Percentiles rank a stretch among this genome's conserved stretches.
Conservation (phyloP, 805 yeast genomes). For the Yarrowia deformans region DNA sequence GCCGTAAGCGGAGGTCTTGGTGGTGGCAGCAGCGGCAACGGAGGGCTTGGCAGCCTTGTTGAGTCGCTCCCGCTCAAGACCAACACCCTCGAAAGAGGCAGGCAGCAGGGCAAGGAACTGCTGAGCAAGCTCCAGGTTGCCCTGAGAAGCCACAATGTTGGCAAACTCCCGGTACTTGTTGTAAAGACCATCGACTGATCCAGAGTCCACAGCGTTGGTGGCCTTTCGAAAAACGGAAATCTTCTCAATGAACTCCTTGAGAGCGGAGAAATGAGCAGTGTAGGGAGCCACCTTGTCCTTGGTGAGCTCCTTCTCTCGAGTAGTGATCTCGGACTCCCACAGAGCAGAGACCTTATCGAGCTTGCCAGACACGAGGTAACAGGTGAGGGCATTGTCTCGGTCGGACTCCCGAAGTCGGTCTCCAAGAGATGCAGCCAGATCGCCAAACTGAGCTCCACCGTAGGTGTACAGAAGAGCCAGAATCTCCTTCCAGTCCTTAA, state of each 20-base stretch:
- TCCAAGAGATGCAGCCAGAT: constrained; percentile 71
- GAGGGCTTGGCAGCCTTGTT: constrained; percentile 63
- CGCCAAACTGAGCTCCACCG: constrained; percentile 55
- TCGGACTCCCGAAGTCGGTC: constrained; percentile 67
- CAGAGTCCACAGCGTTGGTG: constrained; percentile 44
- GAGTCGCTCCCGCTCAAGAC: constrained; percentile 83
- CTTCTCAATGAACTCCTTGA: constrained; percentile 84
- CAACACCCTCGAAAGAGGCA: constrained; percentile 72
- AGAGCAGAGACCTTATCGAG: constrained; percentile 77
- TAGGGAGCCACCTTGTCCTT: constrained; percentile 62
- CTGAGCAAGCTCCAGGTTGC: constrained; percentile 82
- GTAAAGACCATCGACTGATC: constrained; percentile 52
- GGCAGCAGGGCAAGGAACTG: constrained; percentile 76
- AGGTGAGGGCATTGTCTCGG: constrained; percentile 76
- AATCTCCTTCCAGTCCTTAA: constrained; percentile 81
- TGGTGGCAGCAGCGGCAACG: constrained; percentile 41
- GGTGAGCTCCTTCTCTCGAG: constrained; percentile 53
- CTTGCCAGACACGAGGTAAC: constrained; percentile 82
- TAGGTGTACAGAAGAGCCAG: constrained; percentile 73
- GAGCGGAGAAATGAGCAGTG: constrained; percentile 83
- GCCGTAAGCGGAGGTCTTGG: constrained; percentile 30
- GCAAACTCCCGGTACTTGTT: constrained; percentile 82
- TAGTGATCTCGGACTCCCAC: constrained; percentile 80
- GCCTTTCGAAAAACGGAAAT: constrained; percentile 74
- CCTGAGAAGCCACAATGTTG: constrained; percentile 77